These are phyloP conservation scores for Helianthus annuus DNA, from an alignment of 129 eudicot species.

Conservation along the genomic window DNA sequence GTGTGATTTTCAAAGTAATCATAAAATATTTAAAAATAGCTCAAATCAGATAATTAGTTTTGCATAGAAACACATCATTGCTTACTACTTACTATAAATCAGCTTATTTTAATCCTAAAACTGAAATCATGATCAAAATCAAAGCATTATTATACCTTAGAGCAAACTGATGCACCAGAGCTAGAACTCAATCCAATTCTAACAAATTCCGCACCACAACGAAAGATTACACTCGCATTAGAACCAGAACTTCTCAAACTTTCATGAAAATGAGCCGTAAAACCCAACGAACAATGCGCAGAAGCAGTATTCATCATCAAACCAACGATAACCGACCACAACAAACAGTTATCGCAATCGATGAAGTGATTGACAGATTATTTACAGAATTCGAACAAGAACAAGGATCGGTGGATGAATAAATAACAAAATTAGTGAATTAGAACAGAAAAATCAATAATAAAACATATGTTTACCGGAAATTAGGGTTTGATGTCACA, in stretches of 20 bases:
- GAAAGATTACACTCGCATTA: conserved; percentile 36
- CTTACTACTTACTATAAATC: not conserved
- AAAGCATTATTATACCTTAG: conserved; percentile 41
- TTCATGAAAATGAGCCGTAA: conserved; percentile 37
- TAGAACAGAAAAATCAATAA: too few species aligned
- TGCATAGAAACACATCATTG: not conserved
- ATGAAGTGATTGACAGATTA: conserved; percentile 7
- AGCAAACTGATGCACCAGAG: conserved; percentile 27
- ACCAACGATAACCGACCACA: conserved; percentile 9
- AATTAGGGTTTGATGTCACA: too few species aligned
- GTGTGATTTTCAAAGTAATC: not conserved
- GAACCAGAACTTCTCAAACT: conserved; percentile 32
- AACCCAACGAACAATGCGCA: conserved; percentile 39
- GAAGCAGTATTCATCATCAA: conserved; percentile 41
- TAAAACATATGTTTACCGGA: too few species aligned
- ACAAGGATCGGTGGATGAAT: conserved; percentile 3
- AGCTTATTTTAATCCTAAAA: not conserved
- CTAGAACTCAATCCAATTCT: conserved; percentile 38
- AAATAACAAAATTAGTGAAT: too few species aligned
- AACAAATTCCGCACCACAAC: conserved; percentile 32
- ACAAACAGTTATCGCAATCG: not conserved
- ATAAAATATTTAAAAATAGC: not conserved
- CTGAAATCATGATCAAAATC: not conserved
- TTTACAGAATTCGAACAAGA: conserved; percentile 1
- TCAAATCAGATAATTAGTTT: too few species aligned